Conservation (phyloP, 164 flowering plant genomes). For the Chloranthus sessilifolius region DNA sequence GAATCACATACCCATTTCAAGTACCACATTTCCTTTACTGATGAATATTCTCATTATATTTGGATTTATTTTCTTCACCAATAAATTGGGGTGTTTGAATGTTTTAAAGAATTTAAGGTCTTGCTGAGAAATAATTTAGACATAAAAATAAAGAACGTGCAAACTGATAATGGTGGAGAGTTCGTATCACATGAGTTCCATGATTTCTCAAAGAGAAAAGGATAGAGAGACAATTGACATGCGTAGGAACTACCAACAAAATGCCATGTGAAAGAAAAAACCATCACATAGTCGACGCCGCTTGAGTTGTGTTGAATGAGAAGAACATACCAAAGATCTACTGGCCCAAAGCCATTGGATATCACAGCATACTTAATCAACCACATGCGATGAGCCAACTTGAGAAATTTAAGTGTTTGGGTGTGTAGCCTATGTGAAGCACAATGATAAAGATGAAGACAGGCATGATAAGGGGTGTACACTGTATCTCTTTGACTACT, state of each 20-base stretch:
- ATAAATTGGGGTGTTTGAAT: neutral
- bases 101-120: neutral
- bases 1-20: neutral
- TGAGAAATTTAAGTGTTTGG: neutral
- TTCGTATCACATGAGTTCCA: neutral
- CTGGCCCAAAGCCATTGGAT: neutral
- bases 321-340: neutral
- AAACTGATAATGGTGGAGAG: neutral
- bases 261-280: neutral
- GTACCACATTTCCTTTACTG: slow-evolving; percentile 4
- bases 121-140: neutral
- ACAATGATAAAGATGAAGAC: neutral
- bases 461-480: neutral
- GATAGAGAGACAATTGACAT: neutral
- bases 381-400: neutral
- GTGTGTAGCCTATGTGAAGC: slow-evolving; percentile 2
- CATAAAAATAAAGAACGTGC: neutral
- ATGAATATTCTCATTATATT: neutral
- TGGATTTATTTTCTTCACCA: neutral
- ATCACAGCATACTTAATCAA: neutral
- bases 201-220: slow-evolving; percentile 4
- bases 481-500: neutral
- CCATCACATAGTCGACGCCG: neutral
- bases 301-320: neutral
- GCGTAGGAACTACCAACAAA: neutral